phyloP scores from a whole-genome alignment of 2,329 filamentous ascomycete genomes.

The Talaromyces sp. region DNA sequence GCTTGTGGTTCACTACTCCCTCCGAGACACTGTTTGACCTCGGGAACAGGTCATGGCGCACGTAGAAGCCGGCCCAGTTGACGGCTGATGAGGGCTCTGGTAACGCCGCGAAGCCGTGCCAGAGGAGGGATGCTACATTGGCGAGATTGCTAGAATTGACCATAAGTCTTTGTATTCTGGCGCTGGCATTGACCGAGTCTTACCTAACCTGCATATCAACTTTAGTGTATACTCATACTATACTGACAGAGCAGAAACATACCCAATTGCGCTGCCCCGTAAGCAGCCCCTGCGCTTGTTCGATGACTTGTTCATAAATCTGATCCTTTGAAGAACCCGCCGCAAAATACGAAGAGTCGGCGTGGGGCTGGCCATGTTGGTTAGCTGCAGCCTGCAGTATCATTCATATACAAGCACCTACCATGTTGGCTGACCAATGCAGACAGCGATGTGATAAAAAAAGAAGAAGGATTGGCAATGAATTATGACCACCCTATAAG shows the following conservation, averaged over 20 bases:
- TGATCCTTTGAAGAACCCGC: constrained; percentile 34
- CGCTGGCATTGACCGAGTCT: constrained; percentile 3
- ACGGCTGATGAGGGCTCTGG: constrained; percentile 38
- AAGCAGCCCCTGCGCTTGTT: constrained; percentile 34
- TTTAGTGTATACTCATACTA: neutral
- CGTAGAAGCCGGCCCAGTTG: constrained; percentile 48
- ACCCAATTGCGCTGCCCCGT: constrained; percentile 45
- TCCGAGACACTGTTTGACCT: constrained; percentile 14
- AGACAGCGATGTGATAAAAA: too few relatives aligned
- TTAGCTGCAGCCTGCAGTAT: neutral
- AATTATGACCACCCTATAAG: too few relatives aligned
- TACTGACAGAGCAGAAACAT: constrained; percentile 10
- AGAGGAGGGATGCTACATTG: constrained; percentile 45
- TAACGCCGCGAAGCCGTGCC: constrained; percentile 43
- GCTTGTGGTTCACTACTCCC: constrained; percentile 17
- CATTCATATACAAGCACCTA: neutral
- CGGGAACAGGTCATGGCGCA: constrained; percentile 40
- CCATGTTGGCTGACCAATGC: neutral
- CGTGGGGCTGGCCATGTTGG: constrained; percentile 36
- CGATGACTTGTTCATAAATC: constrained; percentile 38
- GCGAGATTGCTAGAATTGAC: constrained; percentile 35
- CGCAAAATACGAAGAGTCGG: constrained; percentile 42
- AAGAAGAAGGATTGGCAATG: too few relatives aligned
- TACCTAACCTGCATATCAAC: constrained; percentile 26
- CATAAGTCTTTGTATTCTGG: neutral